Evolutionary conservation across 2,329 filamentous ascomycete species (phyloP).

Genomic region (Cyphellophora attinorum): DNA sequence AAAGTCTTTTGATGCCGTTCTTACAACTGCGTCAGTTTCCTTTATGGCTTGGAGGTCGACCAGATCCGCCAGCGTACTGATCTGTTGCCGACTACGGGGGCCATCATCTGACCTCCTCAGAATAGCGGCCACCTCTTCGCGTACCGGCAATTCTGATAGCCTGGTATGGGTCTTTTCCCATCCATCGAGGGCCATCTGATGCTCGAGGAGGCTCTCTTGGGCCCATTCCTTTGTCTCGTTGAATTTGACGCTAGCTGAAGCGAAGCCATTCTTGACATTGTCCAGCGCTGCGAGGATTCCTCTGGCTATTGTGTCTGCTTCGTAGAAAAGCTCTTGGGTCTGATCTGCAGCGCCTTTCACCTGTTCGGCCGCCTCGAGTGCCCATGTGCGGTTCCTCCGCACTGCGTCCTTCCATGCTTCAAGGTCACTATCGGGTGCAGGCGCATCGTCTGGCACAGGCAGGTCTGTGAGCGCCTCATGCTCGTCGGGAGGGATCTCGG

Average conservation of each 20-base stretch:
- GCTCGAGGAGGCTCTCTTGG: constrained; percentile 33
- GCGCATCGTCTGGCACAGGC: constrained; percentile 57
- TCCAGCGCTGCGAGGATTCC: constrained; percentile 76
- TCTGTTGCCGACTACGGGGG: constrained; percentile 5
- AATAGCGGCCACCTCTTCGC: constrained; percentile 31
- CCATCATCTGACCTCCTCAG: constrained; percentile 18
- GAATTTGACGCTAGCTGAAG: constrained; percentile 33
- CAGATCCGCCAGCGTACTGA: constrained; percentile 16
- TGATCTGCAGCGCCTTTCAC: constrained; percentile 58
- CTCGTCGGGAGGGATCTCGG: constrained; percentile 40
- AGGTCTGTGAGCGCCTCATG: constrained; percentile 42
- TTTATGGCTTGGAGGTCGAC: constrained; percentile 11
- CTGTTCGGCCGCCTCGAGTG: constrained; percentile 57
- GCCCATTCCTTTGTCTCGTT: constrained; percentile 38
- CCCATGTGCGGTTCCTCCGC: constrained; percentile 72
- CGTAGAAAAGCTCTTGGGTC: constrained; percentile 34
- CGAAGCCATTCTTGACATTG: constrained; percentile 50
- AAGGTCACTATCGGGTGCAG: constrained; percentile 67
- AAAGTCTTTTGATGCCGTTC: constrained; percentile 11
- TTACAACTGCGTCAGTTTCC: constrained; percentile 10
- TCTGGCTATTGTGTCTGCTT: constrained; percentile 67
- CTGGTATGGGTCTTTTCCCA: constrained; percentile 30
- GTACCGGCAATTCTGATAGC: constrained; percentile 31
- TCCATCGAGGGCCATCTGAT: constrained; percentile 31
- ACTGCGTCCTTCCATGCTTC: constrained; percentile 85